Evolutionary conservation across 495 filamentous ascomycete genomes (phyloP), one percentile per base, ranked within the genome.

Genomic region (Bathelium albidoporum): DNA sequence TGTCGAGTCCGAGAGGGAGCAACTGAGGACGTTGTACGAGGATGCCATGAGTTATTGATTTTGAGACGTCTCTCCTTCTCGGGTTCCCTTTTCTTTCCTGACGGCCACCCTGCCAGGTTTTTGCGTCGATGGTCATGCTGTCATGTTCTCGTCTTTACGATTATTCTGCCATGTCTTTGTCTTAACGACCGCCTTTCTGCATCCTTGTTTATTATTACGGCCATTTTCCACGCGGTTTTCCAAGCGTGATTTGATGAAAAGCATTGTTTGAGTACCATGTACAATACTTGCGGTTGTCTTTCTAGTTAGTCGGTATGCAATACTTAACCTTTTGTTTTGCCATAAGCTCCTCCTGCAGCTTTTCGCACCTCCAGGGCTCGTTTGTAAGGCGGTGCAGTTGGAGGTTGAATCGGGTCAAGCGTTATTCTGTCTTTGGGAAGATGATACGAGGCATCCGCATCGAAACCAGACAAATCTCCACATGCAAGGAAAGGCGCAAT

Each of bases 401-500:
- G 94, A 5, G 92, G 93, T 66, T 97, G 94, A n/a, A 98, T 82
- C 0, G 94, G 94, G 72, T 96, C 92, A 34, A 97, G 83, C 60
- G 85, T 90, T 44, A 89, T 82, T 68, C 91, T 82, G 60, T 84
- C 83, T 52, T 84, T 81, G 1, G 94, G 91, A 11, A 98, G 78
- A 64, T 86, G 81, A 75, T 97, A 96, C 1, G 90, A 89, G 22
- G 94, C 94, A 80, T 98, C 94, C 0, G 92, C 88, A 74, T 98
- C 94, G 78, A 87, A 97, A 7, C 89, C 85, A 2, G 89, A 92
- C n/a, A 97, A 80, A 73, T 98, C 94, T 12, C 94, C 94, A 71
- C 95, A 97, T 18, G 94, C 94, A 59, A 98, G 84, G 70, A 98
- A 98, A 0, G 91, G 89, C 0, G 90, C 90, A 60, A 97, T 91